Percentiles rank a stretch among this genome's conserved stretches.
phyloP scores from a whole-genome alignment of 2,329 filamentous ascomycete genomes.

The Penicillium sp. region DNA sequence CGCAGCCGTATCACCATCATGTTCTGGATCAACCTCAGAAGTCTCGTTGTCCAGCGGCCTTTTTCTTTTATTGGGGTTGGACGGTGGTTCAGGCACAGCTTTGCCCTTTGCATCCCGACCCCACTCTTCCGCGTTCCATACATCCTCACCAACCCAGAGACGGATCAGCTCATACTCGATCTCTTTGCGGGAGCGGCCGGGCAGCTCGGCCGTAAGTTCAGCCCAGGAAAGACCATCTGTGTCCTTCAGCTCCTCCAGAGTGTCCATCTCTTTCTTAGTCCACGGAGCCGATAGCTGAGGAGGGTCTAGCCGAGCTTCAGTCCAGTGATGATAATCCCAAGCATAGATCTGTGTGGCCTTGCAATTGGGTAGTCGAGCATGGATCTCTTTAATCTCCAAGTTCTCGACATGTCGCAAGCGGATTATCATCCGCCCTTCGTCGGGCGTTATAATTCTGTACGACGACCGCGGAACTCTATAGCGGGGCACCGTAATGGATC shows the following conservation, averaged over 20 bases:
- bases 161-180: slow-evolving; percentile 36
- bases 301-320: slow-evolving; percentile 24
- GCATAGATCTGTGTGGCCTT: slow-evolving; percentile 19
- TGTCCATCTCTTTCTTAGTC: slow-evolving; percentile 28
- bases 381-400: slow-evolving; percentile 31
- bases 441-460: slow-evolving; percentile 26
- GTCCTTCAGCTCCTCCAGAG: slow-evolving; percentile 26
- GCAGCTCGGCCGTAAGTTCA: slow-evolving; percentile 28
- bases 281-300: slow-evolving; percentile 28
- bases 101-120: neutral
- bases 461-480: slow-evolving; percentile 19
- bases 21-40: neutral
- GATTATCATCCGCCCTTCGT: slow-evolving; percentile 33
- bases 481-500: slow-evolving; percentile 15
- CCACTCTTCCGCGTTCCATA: slow-evolving; percentile 8
- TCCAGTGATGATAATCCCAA: slow-evolving; percentile 34
- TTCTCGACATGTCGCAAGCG: slow-evolving; percentile 28
- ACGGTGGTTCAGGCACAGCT: neutral
- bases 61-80: neutral
- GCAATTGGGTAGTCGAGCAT: slow-evolving; percentile 27
- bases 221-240: slow-evolving; percentile 31
- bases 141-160: slow-evolving; percentile 28
- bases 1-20: neutral
- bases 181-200: slow-evolving; percentile 28
- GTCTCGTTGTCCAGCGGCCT: neutral